These are phyloP conservation scores for Mycena pura DNA, from an alignment of 768 basidiomycete species.

Conservation along the genomic window DNA sequence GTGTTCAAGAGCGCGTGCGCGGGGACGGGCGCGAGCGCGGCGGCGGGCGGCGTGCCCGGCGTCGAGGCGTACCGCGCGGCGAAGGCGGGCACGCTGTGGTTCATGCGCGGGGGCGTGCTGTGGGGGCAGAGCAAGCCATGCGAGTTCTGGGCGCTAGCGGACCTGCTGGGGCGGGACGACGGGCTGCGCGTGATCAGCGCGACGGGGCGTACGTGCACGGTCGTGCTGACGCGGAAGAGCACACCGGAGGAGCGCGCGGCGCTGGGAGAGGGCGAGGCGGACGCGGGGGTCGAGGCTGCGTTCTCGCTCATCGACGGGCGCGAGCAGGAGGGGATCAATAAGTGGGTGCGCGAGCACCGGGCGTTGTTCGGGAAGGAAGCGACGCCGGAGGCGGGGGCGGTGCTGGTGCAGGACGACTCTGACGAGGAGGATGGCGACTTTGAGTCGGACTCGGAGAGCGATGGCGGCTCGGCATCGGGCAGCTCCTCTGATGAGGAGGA, in stretches of 20 bases:
- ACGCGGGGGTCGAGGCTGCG: constrained; percentile 63
- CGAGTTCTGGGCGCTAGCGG: constrained; percentile 73
- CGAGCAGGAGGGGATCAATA: constrained; percentile 68
- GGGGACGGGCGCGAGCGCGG: constrained; percentile 44
- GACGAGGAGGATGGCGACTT: constrained; percentile 58
- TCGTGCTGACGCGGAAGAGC: constrained; percentile 55
- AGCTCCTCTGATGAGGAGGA: constrained; percentile 34
- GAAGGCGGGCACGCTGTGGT: constrained; percentile 76
- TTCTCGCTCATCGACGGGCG: constrained; percentile 76
- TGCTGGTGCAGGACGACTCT: constrained; percentile 46
- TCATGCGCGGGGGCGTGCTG: constrained; percentile 68
- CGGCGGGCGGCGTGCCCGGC: constrained; percentile 58
- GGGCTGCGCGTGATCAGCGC: constrained; percentile 64
- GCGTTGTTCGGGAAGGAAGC: constrained; percentile 60
- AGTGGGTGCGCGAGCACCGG: constrained; percentile 68
- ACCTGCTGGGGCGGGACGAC: constrained; percentile 57
- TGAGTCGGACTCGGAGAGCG: constrained; percentile 44
- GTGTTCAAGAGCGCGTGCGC: constrained; percentile 64
- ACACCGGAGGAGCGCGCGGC: constrained; percentile 36
- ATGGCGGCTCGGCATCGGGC: constrained; percentile 39
- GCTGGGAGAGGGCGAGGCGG: constrained; percentile 48
- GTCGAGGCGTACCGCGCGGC: constrained; percentile 76
- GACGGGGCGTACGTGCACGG: constrained; percentile 71
- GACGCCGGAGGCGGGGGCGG: constrained; percentile 27
- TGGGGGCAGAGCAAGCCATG: constrained; percentile 81